A percentile compares a stretch with the other conserved stretches of the same genome.
Conservation (phyloP, 208 protist genomes). For the Crithidia brevicula region DNA sequence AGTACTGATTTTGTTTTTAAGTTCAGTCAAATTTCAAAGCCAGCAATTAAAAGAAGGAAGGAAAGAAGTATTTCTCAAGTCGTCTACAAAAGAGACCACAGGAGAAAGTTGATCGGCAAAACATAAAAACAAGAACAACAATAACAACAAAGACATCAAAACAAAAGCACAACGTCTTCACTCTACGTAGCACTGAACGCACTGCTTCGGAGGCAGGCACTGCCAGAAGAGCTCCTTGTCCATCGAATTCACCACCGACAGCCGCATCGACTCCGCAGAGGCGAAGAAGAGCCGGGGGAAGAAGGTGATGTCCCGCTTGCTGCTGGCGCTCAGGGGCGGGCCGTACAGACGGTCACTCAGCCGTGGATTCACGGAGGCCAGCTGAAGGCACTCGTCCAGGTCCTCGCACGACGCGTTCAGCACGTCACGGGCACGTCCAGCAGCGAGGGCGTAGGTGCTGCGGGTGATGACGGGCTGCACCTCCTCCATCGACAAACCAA, state of each 20-base stretch:
- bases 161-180: constrained; percentile 1
- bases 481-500: constrained; percentile 61
- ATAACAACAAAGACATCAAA: constrained; percentile 2
- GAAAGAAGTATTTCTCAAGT: too few relatives aligned
- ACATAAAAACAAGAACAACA: too few relatives aligned
- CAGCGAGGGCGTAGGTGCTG: constrained; percentile 41
- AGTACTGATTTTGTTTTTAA: too few relatives aligned
- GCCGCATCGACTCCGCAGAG: constrained; percentile 26
- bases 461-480: constrained; percentile 43
- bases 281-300: constrained; percentile 49
- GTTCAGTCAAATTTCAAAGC: too few relatives aligned
- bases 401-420: constrained; percentile 32
- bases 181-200: constrained; percentile 40
- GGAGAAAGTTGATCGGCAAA: too few relatives aligned
- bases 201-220: constrained; percentile 44
- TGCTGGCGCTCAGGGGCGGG: not conserved
- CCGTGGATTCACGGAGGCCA: constrained; percentile 2
- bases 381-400: constrained; percentile 33
- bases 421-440: constrained; percentile 36
- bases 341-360: constrained; percentile 27
- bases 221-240: constrained; percentile 40
- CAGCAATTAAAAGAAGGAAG: too few relatives aligned
- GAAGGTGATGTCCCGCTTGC: constrained; percentile 43
- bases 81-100: not conserved
- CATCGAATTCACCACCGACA: constrained; percentile 18